Evolutionary conservation across 345 rosid species (phyloP).

Genomic region (Bruguiera sexangula): DNA sequence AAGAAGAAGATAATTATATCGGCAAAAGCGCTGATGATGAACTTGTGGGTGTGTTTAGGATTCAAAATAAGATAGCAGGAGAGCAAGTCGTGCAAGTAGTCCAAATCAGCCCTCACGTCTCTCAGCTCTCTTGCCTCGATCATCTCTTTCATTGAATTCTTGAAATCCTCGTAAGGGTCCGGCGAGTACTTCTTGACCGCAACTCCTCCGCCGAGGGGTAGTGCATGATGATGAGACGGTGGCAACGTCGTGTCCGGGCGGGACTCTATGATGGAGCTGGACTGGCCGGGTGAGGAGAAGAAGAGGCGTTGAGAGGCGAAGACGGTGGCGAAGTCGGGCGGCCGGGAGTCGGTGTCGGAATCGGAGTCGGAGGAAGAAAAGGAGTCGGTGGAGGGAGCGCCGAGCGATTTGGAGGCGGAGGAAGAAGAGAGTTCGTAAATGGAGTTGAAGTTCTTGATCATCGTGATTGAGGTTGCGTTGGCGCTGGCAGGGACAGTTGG

Average conservation of each 20-base stretch:
- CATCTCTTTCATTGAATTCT: conserved; percentile 89
- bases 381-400: conserved; percentile 35
- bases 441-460: conserved; percentile 40
- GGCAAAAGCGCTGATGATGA: conserved; percentile 69
- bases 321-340: conserved; percentile 59
- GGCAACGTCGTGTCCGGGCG: conserved; percentile 1
- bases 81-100: conserved; percentile 65
- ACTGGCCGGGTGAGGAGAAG: conserved; percentile 83
- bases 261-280: conserved; percentile 82
- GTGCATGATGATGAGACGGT: not conserved
- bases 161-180: conserved; percentile 74
- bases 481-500: not conserved
- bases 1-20: conserved; percentile 53
- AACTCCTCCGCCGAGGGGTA: conserved; percentile 40
- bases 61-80: conserved; percentile 70
- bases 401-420: conserved; percentile 32
- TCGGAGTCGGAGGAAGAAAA: conserved; percentile 36
- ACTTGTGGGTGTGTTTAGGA: conserved; percentile 62
- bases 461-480: conserved; percentile 1
- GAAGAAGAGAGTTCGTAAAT: conserved; percentile 34
- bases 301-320: conserved; percentile 92
- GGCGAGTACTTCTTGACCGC: conserved; percentile 64
- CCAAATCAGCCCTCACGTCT: conserved; percentile 54
- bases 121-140: conserved; percentile 57
- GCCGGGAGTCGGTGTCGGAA: conserved; percentile 23